These are phyloP conservation scores for Dispira simplex DNA, from an alignment of 192 early-diverging fungal genomes.

Conservation along the genomic window DNA sequence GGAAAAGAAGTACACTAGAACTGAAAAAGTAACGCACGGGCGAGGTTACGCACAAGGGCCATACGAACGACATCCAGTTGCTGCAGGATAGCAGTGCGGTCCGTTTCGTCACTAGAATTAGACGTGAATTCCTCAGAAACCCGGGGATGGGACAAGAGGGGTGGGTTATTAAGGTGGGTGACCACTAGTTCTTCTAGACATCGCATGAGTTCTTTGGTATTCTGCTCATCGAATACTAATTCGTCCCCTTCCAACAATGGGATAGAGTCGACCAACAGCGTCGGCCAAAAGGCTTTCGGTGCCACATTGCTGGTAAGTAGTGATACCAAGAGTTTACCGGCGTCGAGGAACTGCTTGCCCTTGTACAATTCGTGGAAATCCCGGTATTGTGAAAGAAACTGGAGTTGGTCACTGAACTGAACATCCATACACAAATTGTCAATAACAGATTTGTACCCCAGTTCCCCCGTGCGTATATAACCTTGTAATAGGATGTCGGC, in stretches of 20 bases:
- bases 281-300: constrained; percentile 30
- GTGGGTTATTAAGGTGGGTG: not conserved
- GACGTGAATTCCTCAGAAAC: not conserved
- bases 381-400: constrained; percentile 36
- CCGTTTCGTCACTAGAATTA: not conserved
- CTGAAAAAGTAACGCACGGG: constrained; percentile 12
- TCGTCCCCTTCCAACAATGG: constrained; percentile 39
- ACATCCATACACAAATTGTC: constrained; percentile 18
- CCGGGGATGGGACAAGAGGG: not conserved
- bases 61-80: not conserved
- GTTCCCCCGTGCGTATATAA: constrained; percentile 24
- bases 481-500: constrained; percentile 37
- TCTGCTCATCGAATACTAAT: constrained; percentile 34
- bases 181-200: constrained; percentile 34
- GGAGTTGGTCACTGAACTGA: constrained; percentile 26
- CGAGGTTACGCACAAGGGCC: constrained; percentile 22
- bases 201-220: constrained; percentile 48
- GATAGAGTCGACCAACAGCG: constrained; percentile 38
- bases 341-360: constrained; percentile 15
- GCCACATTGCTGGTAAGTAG: constrained; percentile 30
- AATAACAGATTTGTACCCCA: constrained; percentile 26
- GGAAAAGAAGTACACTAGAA: not conserved
- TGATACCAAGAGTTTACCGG: constrained; percentile 28
- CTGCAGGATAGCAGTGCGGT: not conserved
- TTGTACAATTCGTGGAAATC: constrained; percentile 37